These are phyloP conservation scores for Ichthyophonus hoferi DNA, from an alignment of 208 protist genomes.

Conservation along the genomic window DNA sequence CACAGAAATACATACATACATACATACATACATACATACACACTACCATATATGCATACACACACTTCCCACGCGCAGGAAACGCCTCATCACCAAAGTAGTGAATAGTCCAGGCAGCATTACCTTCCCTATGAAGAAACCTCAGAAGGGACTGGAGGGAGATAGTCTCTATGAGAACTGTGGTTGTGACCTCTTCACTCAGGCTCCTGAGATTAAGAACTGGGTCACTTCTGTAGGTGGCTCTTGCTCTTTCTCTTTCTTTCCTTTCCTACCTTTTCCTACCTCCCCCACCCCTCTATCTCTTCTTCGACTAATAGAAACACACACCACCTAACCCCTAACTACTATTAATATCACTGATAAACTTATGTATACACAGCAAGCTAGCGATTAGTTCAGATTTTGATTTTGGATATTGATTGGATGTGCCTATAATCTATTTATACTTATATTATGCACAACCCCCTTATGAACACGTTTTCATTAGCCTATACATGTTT, in stretches of 20 bases:
- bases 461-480: too few relatives aligned
- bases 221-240: conserved; percentile 36
- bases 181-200: conserved; percentile 52
- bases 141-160: conserved; percentile 1
- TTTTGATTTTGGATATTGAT: too few relatives aligned
- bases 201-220: conserved; percentile 52
- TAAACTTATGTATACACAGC: too few relatives aligned
- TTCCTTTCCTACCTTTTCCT: not conserved
- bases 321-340: too few relatives aligned
- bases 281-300: not conserved
- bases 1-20: not conserved
- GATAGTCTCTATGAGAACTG: conserved; percentile 23
- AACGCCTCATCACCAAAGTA: conserved; percentile 46
- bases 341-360: too few relatives aligned
- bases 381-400: too few relatives aligned
- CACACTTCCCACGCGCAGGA: conserved; percentile 33
- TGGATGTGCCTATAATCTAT: too few relatives aligned
- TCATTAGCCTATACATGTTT: too few relatives aligned
- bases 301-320: too few relatives aligned
- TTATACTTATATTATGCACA: too few relatives aligned
- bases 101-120: conserved; percentile 42
- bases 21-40: not conserved
- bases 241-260: not conserved
- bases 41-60: not conserved
- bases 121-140: conserved; percentile 45